Evolutionary conservation across 805 yeast genomes (phyloP).

Genomic region (Starmerella vitae): DNA sequence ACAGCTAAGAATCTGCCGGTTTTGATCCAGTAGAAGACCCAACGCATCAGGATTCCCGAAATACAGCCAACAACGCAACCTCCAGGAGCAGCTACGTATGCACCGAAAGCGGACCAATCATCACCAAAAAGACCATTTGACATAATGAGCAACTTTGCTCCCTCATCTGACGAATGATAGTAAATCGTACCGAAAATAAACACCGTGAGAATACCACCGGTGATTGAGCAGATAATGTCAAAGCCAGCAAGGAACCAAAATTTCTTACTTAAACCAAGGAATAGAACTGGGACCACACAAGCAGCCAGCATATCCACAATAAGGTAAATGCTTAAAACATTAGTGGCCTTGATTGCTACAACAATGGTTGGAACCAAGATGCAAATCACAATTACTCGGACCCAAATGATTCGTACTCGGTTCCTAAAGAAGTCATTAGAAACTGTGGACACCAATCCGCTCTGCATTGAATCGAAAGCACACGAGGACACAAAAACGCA

Average conservation of each 20-base stretch:
- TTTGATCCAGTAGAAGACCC: slow-evolving; percentile 8
- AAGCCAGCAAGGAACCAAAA: slow-evolving; percentile 62
- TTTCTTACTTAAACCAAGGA: slow-evolving; percentile 57
- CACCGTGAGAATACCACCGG: slow-evolving; percentile 68
- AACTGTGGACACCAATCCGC: slow-evolving; percentile 75
- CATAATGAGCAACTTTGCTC: slow-evolving; percentile 60
- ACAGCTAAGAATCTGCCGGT: slow-evolving; percentile 11
- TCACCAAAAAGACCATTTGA: slow-evolving; percentile 52
- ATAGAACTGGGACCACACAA: slow-evolving; percentile 69
- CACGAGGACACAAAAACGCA: slow-evolving; percentile 65
- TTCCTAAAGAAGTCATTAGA: slow-evolving; percentile 86
- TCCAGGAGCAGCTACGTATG: slow-evolving; percentile 79
- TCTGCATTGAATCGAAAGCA: slow-evolving; percentile 77
- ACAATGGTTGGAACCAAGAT: slow-evolving; percentile 80
- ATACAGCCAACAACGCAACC: slow-evolving; percentile 57
- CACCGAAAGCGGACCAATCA: slow-evolving; percentile 93
- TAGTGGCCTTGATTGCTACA: slow-evolving; percentile 70
- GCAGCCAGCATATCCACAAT: slow-evolving; percentile 85
- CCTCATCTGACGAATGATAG: slow-evolving; percentile 50
- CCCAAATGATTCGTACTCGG: slow-evolving; percentile 50
- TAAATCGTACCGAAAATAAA: slow-evolving; percentile 76
- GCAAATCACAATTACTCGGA: slow-evolving; percentile 54
- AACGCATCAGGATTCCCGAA: slow-evolving; percentile 32
- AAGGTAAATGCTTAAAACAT: slow-evolving; percentile 71
- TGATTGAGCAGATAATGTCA: slow-evolving; percentile 72